Conservation (phyloP, 306 rosid genomes). For the Delonix regia region DNA sequence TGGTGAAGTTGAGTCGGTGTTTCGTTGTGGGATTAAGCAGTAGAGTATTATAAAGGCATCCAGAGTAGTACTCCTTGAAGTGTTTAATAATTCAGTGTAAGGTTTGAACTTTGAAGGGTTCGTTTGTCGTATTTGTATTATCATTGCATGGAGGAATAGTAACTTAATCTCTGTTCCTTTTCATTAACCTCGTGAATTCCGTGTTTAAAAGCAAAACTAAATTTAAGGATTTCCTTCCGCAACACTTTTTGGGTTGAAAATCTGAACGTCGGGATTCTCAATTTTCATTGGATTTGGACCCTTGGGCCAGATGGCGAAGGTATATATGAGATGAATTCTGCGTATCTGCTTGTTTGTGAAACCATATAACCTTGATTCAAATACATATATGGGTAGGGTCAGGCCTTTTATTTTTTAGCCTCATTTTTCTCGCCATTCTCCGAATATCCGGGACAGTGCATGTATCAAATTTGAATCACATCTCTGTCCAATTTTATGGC, state of each 20-base stretch:
- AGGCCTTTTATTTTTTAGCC: not conserved
- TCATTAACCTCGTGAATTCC: not conserved
- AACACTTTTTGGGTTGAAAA: too few relatives aligned
- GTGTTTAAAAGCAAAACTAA: not conserved
- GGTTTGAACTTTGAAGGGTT: not conserved
- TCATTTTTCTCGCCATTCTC: not conserved
- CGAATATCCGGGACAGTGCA: not conserved
- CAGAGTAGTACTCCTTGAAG: not conserved
- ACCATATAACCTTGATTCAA: not conserved
- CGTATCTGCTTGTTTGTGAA: not conserved
- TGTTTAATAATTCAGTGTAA: not conserved
- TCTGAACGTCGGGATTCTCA: not conserved
- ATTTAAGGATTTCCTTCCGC: not conserved
- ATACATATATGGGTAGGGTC: not conserved
- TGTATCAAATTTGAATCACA: not conserved
- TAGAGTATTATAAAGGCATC: not conserved
- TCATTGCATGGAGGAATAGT: conserved; percentile 28
- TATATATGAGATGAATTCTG: not conserved
- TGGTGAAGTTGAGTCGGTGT: not conserved
- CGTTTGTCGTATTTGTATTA: not conserved
- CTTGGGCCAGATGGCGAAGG: not conserved
- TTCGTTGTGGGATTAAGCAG: not conserved
- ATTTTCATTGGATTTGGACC: not conserved
- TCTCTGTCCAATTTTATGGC: not conserved
- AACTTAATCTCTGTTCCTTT: not conserved